Percentiles rank a stretch among this genome's conserved stretches.
These are phyloP conservation scores for Grammothele lineata DNA, from an alignment of 768 basidiomycete species.

Conservation along the genomic window DNA sequence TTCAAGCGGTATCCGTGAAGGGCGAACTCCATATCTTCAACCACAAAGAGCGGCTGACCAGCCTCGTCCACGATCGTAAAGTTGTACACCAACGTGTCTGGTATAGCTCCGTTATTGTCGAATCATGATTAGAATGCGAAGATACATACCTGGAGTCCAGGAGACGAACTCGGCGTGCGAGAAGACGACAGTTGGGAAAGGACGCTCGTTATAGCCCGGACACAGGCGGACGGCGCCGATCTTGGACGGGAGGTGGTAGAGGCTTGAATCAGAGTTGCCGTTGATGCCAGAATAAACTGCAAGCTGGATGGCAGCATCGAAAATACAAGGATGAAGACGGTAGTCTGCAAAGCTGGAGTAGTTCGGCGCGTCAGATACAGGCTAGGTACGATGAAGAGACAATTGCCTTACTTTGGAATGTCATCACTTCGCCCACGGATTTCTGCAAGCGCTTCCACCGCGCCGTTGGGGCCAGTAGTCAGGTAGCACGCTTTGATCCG, in stretches of 20 bases:
- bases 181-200: slow-evolving; percentile 18
- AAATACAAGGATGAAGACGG: slow-evolving; percentile 32
- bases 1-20: slow-evolving; percentile 11
- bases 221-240: slow-evolving; percentile 12
- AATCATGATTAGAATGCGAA: no score
- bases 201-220: slow-evolving; percentile 13
- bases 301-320: slow-evolving; percentile 35
- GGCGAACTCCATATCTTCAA: slow-evolving; percentile 13
- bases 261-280: slow-evolving; percentile 24
- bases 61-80: slow-evolving; percentile 23
- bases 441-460: slow-evolving; percentile 1
- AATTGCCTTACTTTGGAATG: slow-evolving; percentile 7
- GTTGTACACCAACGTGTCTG: slow-evolving; percentile 26
- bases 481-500: no score
- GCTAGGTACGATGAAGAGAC: not conserved
- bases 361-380: no score
- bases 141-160: slow-evolving; percentile 26
- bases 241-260: slow-evolving; percentile 31
- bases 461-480: not conserved
- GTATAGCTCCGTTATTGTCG: no score
- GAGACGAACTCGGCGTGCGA: slow-evolving; percentile 20
- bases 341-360: slow-evolving; percentile 23
- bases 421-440: slow-evolving; percentile 17
- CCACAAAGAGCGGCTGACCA: slow-evolving; percentile 21
- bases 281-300: slow-evolving; percentile 28